Percentiles rank a stretch among this genome's conserved stretches.
Conservation (phyloP, 768 basidiomycete genomes). For the Pleurotus djamor region DNA sequence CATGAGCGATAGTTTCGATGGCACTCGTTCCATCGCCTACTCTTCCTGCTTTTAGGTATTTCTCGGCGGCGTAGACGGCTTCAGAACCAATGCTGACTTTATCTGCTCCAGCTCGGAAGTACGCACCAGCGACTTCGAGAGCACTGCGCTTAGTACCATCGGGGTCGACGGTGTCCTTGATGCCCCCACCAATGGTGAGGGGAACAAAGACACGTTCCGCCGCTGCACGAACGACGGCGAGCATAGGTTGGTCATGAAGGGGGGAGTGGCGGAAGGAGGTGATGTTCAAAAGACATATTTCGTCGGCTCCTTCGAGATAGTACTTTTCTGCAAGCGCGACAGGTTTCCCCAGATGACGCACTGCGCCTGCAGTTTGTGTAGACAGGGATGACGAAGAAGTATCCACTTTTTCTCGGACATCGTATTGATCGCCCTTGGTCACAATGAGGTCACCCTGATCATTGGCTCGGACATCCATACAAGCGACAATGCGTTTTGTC, state of each 20-base stretch:
- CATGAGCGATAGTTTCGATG: slow-evolving; percentile 88
- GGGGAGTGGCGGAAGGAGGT: slow-evolving; percentile 98
- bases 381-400: slow-evolving; percentile 19
- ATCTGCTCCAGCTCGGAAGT: slow-evolving; percentile 97
- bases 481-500: slow-evolving; percentile 94
- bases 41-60: slow-evolving; percentile 46
- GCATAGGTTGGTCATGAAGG: slow-evolving; percentile 95
- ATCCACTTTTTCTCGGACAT: slow-evolving; percentile 80
- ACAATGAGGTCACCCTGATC: slow-evolving; percentile 97
- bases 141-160: slow-evolving; percentile 88
- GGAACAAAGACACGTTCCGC: slow-evolving; percentile 93
- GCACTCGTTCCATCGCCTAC: slow-evolving; percentile 73
- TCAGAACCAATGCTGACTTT: slow-evolving; percentile 98
- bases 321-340: slow-evolving; percentile 88
- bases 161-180: slow-evolving; percentile 94
- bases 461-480: slow-evolving; percentile 96
- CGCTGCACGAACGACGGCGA: slow-evolving; percentile 88
- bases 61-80: slow-evolving; percentile 93
- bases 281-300: slow-evolving; percentile 97
- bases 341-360: slow-evolving; percentile 97
- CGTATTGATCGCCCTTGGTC: slow-evolving; percentile 99
- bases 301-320: slow-evolving; percentile 88
- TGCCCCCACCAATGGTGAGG: slow-evolving; percentile 97
- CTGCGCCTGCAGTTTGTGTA: slow-evolving; percentile 60
- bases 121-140: slow-evolving; percentile 91